These are phyloP conservation scores for Chaetoceros muelleri DNA, from an alignment of 108 stramenopile species.

Conservation along the genomic window DNA sequence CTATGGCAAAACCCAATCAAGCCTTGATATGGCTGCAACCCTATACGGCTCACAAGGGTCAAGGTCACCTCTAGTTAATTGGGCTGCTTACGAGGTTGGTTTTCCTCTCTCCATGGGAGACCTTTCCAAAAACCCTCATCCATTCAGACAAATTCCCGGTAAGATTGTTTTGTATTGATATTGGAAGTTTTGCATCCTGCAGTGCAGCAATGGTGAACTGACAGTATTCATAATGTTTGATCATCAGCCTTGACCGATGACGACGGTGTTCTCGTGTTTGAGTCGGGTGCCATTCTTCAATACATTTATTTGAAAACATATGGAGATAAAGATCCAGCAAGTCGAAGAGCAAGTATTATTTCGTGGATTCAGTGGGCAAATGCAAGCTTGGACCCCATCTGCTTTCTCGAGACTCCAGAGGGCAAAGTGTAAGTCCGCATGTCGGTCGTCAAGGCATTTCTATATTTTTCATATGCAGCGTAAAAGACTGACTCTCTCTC, in stretches of 20 bases:
- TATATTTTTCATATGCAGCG: not conserved
- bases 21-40: conserved; percentile 5
- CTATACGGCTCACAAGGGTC: conserved; percentile 44
- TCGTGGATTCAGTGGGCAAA: conserved; percentile 88
- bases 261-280: conserved; percentile 59
- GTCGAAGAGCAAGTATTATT: conserved; percentile 24
- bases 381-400: conserved; percentile 77
- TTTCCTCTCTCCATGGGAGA: conserved; percentile 36
- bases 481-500: not conserved
- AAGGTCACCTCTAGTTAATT: conserved; percentile 77
- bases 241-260: conserved; percentile 54
- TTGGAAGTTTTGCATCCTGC: too few relatives aligned
- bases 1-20: not conserved
- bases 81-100: conserved; percentile 64
- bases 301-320: conserved; percentile 42
- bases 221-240: too few relatives aligned
- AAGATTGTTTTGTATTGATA: too few relatives aligned
- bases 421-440: conserved; percentile 58
- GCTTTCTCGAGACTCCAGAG: conserved; percentile 75
- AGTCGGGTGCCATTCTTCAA: conserved; percentile 77
- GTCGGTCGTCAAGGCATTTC: not conserved
- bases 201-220: too few relatives aligned
- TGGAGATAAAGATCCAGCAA: conserved; percentile 8
- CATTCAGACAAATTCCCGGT: conserved; percentile 85
- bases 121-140: conserved; percentile 65